Conservation (phyloP, 805 yeast genomes). For the Cyberlindnera japonica region DNA sequence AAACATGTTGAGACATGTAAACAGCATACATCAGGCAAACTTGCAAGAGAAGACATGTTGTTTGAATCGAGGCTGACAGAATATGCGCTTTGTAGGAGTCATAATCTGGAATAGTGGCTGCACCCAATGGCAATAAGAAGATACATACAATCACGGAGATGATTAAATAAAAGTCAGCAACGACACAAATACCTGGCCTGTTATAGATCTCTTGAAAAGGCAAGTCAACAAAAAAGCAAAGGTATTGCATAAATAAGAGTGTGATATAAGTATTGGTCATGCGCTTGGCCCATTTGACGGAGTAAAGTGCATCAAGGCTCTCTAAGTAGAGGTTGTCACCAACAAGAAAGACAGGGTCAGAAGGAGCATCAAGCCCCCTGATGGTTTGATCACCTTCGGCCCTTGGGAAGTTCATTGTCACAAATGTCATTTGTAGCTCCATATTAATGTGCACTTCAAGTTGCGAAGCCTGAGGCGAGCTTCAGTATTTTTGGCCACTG, state of each 20-base stretch:
- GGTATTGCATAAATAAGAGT: slow-evolving; percentile 14
- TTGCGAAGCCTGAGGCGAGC: neutral
- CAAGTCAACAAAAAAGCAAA: slow-evolving; percentile 10
- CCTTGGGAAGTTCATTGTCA: neutral
- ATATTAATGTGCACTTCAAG: no score
- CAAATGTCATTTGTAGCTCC: no score
- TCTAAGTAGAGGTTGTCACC: slow-evolving; percentile 7
- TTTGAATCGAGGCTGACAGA: slow-evolving; percentile 5
- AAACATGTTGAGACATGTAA: neutral
- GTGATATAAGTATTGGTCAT: slow-evolving; percentile 1
- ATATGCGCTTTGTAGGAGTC: slow-evolving; percentile 4
- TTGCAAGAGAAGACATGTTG: slow-evolving; percentile 1
- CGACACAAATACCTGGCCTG: slow-evolving; percentile 18
- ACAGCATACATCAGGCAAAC: neutral
- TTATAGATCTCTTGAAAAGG: slow-evolving; percentile 21
- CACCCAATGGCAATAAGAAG: slow-evolving; percentile 8
- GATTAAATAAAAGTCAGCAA: slow-evolving; percentile 10
- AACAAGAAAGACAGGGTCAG: neutral
- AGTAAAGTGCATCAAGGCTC: slow-evolving; percentile 5
- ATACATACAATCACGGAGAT: slow-evolving; percentile 11
- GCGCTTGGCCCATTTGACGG: slow-evolving; percentile 1
- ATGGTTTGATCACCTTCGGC: neutral
- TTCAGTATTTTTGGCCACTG: neutral
- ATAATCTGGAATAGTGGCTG: slow-evolving; percentile 8
- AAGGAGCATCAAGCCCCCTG: neutral